phyloP scores from a whole-genome alignment of 1,139 yeast species.

The Lodderomyces elongisporus region DNA sequence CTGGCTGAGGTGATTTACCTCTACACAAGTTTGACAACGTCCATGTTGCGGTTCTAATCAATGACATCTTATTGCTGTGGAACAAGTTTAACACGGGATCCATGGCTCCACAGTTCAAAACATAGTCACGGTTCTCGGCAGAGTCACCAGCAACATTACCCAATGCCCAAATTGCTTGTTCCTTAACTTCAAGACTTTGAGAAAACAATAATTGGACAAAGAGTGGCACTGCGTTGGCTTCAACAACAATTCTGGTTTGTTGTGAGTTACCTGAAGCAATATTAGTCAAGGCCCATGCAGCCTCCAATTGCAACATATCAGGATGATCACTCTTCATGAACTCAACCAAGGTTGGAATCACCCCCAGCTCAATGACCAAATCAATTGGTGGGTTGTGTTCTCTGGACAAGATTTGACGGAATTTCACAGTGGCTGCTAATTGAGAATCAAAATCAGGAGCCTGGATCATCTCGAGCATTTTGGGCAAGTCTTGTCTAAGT shows the following conservation, averaged over 20 bases:
- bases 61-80: conserved; percentile 75
- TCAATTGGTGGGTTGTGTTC: conserved; percentile 98
- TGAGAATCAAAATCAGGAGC: conserved; percentile 77
- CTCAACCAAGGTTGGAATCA: conserved; percentile 83
- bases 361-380: conserved; percentile 87
- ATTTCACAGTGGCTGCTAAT: conserved; percentile 84
- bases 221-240: conserved; percentile 88
- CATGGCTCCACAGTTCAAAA: conserved; percentile 80
- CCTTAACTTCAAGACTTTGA: conserved; percentile 85
- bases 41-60: conserved; percentile 97
- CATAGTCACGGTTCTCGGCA: conserved; percentile 82
- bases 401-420: conserved; percentile 88
- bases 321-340: conserved; percentile 77
- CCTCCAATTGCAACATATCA: conserved; percentile 89
- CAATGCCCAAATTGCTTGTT: conserved; percentile 98
- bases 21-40: conserved; percentile 93
- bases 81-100: conserved; percentile 78
- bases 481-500: conserved; percentile 74
- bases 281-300: conserved; percentile 98
- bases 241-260: conserved; percentile 87
- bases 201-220: conserved; percentile 81
- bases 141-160: conserved; percentile 99
- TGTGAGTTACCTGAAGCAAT: conserved; percentile 94
- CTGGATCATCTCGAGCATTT: conserved; percentile 76
- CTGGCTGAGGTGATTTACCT: conserved; percentile 95